Conservation (phyloP, 2,329 filamentous ascomycete genomes). For the Peltaster fructicola region DNA sequence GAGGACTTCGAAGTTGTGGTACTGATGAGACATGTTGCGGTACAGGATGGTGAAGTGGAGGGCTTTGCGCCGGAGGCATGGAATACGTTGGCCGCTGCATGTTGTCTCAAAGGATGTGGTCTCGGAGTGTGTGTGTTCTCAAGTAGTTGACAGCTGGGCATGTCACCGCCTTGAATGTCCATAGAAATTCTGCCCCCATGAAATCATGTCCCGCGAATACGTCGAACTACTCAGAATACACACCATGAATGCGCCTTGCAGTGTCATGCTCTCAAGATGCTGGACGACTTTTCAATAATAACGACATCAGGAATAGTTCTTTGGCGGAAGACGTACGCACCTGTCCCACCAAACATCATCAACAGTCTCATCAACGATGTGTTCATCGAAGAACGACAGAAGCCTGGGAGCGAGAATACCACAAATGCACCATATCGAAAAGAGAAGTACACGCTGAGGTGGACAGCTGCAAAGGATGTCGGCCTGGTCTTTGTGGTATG, state of each 20-base stretch:
- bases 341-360: conserved; percentile 65
- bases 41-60: conserved; percentile 88
- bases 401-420: conserved; percentile 37
- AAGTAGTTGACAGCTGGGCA: too few relatives aligned
- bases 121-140: too few relatives aligned
- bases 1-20: conserved; percentile 87
- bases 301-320: conserved; percentile 92
- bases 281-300: conserved; percentile 92
- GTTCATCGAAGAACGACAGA: conserved; percentile 85
- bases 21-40: conserved; percentile 98
- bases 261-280: conserved; percentile 38
- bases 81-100: conserved; percentile 82
- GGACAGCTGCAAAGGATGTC: conserved; percentile 81
- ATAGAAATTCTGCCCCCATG: conserved; percentile 3
- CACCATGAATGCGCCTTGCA: too few relatives aligned
- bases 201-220: conserved; percentile 1
- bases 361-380: conserved; percentile 92
- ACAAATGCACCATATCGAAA: conserved; percentile 63
- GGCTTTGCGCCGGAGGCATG: conserved; percentile 58
- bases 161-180: too few relatives aligned
- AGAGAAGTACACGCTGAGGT: conserved; percentile 89
- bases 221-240: conserved; percentile 1
- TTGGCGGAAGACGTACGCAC: conserved; percentile 77
- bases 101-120: conserved; percentile 20
- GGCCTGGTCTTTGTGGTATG: conserved; percentile 87